Base-by-base conservation (phyloP, 1,284 basidiomycete genomes). In the Ceratobasidium sp. region DNA sequence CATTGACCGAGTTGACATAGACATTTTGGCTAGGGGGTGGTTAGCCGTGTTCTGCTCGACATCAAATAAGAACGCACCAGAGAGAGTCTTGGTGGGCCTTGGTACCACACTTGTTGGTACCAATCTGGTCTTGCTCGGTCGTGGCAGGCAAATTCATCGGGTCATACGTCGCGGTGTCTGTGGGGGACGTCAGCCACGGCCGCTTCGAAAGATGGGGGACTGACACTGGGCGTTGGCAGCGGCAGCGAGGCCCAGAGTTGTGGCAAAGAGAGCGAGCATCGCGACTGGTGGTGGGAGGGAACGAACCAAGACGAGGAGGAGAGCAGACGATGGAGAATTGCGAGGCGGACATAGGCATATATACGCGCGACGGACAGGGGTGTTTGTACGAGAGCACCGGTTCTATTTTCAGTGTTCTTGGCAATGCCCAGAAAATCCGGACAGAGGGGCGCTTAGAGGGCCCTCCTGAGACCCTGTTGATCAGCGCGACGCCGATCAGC, bases 61-160 rank as follows among this genome's bases (percentile, higher is more conserved):
- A n/a, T 16, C 23, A 43, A 46, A 21, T 26, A 34, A 39, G 30
- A 80, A 80, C 67, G 78, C 43, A 67, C 62, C 62, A 81, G 48
- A 75, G 75, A n/a, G 76, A 78, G 48, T 59, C 55, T 57, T 79
- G 78, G 32, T 72, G 75, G 9, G 77, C 73, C 9, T 72, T 65
- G 16, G 79, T 80, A 0, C 80, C 80, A 65, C 81, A 81, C 9
- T 74, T 34, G 65, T 75, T 76, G 9, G 75, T 76, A 3, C 73
- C 58, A 46, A 70, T 43, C 72, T 75, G 74, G 28, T 59, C 73
- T 9, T 43, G 18, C 43, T 75, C 74, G 10, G 72, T 71, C 36
- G 73, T 72, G 23, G 71, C 39, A 8, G 74, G 74, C 18, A 74
- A 62, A 45, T 60, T 65, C 21, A 18, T 46, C 4, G 72, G 72